Conservation (phyloP, 225 moss, liverwort and hornwort genomes). For the Thuidium tamariscinum region DNA sequence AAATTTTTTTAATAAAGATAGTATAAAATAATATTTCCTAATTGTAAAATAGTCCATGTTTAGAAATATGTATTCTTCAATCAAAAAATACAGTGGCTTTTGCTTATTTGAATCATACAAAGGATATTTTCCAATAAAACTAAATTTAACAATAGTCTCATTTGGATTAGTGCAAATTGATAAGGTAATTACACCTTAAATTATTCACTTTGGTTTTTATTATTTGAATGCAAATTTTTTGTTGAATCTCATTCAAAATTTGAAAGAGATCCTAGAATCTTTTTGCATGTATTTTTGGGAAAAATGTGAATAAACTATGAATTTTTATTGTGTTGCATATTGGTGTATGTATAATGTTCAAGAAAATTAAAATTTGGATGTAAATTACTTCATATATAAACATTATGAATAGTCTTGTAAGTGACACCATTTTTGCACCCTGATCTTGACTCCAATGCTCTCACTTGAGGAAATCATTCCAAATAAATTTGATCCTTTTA, state of each 20-base stretch:
- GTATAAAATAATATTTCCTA: not conserved
- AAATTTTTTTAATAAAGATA: too few species aligned
- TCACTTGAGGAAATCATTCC: not conserved
- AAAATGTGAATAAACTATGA: too few species aligned
- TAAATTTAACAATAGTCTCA: not conserved
- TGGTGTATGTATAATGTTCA: not conserved
- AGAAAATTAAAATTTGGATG: not conserved
- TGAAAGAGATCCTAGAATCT: too few species aligned
- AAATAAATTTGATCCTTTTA: not conserved
- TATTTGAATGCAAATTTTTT: not conserved
- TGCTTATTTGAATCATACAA: not conserved
- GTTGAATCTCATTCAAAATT: not conserved
- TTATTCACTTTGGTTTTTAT: not conserved
- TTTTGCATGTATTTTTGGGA: too few species aligned
- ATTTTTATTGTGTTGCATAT: not conserved
- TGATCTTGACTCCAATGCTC: too few species aligned
- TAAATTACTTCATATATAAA: not conserved
- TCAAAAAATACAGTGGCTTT: not conserved
- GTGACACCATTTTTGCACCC: not conserved
- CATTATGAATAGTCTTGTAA: not conserved
- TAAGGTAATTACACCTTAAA: not conserved
- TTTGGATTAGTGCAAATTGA: rapidly evolving
- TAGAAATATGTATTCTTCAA: not conserved
- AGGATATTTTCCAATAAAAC: not conserved
- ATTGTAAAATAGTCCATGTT: not conserved